Evolutionary conservation across 768 basidiomycete species (phyloP), one percentile per base, ranked within the genome.

Genomic region (Boletellus emodensis): DNA sequence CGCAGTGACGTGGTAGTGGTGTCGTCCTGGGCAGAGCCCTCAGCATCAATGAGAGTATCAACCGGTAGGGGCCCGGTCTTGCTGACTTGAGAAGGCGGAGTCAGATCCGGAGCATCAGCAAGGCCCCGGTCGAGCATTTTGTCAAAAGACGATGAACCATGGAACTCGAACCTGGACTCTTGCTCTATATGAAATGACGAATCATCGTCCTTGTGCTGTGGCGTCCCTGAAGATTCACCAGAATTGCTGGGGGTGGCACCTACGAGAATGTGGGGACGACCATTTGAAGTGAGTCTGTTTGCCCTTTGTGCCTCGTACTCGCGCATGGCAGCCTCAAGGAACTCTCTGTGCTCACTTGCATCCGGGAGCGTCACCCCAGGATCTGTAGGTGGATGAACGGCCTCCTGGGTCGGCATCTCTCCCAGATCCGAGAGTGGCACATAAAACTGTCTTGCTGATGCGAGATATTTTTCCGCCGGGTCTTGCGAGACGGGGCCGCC

Each of bases 371-470:
- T 82, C 32, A 73, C 61, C 33, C 66, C 76, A 14, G 80, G 80
- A 26, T 80, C 68, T 40, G 72, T 52, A 36, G 58, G 67, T n/a
- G 56, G 55, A 51, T 61, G 61, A 36, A 53, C 30, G 39, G 50
- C 63, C 52, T 63, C 61, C 42, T 63, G 58, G 7, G 63, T 65
- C 40, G 63, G 57, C 26, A 55, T 64, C 53, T 63, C 70, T 45
- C 70, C 78, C 15, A 84, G 71, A 55, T 83, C 77, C 28, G 79
- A 78, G 40, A 87, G 66, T 46, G 85, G 86, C 17, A 81, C 66
- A 38, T 76, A 63, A 45, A 87, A 83, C 44, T 75, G 71, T 53
- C 75, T 78, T 40, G 66, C 50, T 3, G 75, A 66, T 13, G 77
- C 73, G 5, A 84, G 54, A 54, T 74, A 78, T 24, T 62, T 66